Percentiles rank a stretch among this genome's conserved stretches.
Evolutionary conservation across 768 basidiomycete species (phyloP).

Genomic region (Termitomyces heimii): DNA sequence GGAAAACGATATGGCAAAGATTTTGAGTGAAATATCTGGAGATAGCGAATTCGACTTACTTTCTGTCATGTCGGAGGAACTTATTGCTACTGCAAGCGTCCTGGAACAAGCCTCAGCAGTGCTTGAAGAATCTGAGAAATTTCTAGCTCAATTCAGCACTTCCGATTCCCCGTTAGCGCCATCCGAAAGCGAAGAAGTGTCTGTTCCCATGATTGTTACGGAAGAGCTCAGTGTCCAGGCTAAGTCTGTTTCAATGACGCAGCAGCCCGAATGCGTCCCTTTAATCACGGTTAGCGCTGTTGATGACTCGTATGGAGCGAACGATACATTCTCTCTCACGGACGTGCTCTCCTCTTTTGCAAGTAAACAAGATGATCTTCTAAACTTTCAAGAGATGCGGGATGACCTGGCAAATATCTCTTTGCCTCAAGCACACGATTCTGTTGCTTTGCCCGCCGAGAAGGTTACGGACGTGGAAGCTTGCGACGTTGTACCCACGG

Average conservation of each 20-base stretch:
- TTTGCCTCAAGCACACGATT: not conserved
- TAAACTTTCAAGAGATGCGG: not conserved
- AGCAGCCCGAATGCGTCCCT: not conserved
- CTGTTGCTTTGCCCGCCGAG: not conserved
- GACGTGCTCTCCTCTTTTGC: not conserved
- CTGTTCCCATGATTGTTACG: not conserved
- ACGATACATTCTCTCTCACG: constrained; percentile 2
- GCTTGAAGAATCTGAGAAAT: too few relatives aligned
- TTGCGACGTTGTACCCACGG: not conserved
- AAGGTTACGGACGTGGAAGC: not conserved
- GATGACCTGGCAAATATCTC: not conserved
- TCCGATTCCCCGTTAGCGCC: too few relatives aligned
- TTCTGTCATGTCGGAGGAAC: not conserved
- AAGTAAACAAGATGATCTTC: not conserved
- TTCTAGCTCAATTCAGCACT: not conserved
- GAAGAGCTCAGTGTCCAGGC: not conserved
- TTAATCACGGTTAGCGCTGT: not conserved
- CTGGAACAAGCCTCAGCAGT: too few relatives aligned
- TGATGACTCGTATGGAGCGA: not conserved
- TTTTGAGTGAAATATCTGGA: not conserved
- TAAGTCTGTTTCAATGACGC: not conserved
- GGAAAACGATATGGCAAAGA: not conserved
- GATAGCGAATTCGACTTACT: not conserved
- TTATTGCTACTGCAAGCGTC: not conserved
- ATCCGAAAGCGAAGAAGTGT: not conserved